phyloP scores from a whole-genome alignment of 2,329 filamentous ascomycete genomes.

The Cercospora brassicicola region DNA sequence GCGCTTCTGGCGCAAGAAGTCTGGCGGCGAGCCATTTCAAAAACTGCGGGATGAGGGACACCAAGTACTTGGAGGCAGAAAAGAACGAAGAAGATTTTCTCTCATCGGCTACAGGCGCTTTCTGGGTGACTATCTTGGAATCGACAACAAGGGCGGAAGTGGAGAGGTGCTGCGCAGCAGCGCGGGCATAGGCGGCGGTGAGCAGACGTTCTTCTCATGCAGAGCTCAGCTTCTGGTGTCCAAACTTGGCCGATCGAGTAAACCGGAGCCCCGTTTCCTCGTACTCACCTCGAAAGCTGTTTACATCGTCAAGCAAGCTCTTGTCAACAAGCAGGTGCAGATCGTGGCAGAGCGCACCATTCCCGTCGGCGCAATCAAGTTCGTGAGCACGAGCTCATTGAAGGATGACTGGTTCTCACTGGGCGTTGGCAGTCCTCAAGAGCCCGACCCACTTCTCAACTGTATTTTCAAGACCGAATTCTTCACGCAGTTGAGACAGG shows the following conservation, averaged over 20 bases:
- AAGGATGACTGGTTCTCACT: constrained; percentile 98
- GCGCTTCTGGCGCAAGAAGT: constrained; percentile 91
- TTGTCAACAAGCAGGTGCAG: constrained; percentile 77
- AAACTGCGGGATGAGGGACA: constrained; percentile 87
- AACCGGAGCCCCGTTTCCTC: constrained; percentile 80
- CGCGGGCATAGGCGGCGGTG: constrained; percentile 66
- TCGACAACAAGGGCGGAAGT: constrained; percentile 75
- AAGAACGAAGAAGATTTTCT: constrained; percentile 89
- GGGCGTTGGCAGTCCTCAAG: constrained; percentile 83
- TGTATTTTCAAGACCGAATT: constrained; percentile 97
- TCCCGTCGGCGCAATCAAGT: constrained; percentile 84
- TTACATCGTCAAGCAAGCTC: constrained; percentile 81
- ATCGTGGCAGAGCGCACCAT: constrained; percentile 81
- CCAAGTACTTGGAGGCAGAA: constrained; percentile 74
- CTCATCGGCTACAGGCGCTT: constrained; percentile 88
- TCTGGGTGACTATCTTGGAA: constrained; percentile 89
- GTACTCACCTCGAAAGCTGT: constrained; percentile 79
- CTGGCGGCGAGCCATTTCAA: constrained; percentile 83
- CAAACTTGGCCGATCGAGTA: constrained; percentile 95
- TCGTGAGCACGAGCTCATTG: constrained; percentile 73
- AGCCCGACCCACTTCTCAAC: constrained; percentile 88
- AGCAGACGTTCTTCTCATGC: constrained; percentile 83
- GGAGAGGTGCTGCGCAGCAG: constrained; percentile 77
- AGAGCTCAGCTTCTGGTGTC: constrained; percentile 86
- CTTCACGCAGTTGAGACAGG: constrained; percentile 83